Evolutionary conservation across 768 basidiomycete species (phyloP).

Genomic region (Russula sp.): DNA sequence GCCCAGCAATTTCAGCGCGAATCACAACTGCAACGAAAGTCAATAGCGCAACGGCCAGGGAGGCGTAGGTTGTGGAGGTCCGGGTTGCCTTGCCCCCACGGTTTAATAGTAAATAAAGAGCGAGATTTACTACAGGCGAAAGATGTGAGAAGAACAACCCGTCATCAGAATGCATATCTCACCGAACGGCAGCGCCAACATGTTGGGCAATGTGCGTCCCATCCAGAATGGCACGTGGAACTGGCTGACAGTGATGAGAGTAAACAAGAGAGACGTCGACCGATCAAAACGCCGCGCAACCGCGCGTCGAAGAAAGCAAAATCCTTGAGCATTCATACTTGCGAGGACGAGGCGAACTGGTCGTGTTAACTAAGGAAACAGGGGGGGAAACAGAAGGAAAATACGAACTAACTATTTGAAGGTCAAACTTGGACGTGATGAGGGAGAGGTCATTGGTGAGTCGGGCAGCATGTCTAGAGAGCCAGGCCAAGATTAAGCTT

Average conservation of each 20-base stretch:
- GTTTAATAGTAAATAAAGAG: slow-evolving; percentile 45
- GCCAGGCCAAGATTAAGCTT: slow-evolving; percentile 59
- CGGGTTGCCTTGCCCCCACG: slow-evolving; percentile 36
- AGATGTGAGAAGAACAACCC: not conserved
- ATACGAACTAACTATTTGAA: slow-evolving; percentile 64
- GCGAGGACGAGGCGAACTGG: slow-evolving; percentile 74
- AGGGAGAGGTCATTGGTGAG: slow-evolving; percentile 39
- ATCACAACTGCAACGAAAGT: slow-evolving; percentile 65
- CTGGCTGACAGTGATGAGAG: slow-evolving; percentile 68
- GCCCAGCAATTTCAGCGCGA: slow-evolving; percentile 69
- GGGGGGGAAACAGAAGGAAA: not conserved
- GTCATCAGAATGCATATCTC: slow-evolving; percentile 15
- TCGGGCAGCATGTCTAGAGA: slow-evolving; percentile 44
- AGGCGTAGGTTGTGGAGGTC: slow-evolving; percentile 33
- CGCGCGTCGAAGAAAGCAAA: slow-evolving; percentile 59
- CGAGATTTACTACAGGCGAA: slow-evolving; percentile 47
- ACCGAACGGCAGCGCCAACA: slow-evolving; percentile 84
- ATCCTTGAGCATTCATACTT: slow-evolving; percentile 51
- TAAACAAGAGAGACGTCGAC: slow-evolving; percentile 50
- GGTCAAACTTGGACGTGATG: slow-evolving; percentile 50
- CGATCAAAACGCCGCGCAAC: slow-evolving; percentile 60
- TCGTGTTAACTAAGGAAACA: not conserved
- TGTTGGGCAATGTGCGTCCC: slow-evolving; percentile 90
- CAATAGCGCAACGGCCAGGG: slow-evolving; percentile 50
- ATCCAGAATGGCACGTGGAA: slow-evolving; percentile 95